A percentile compares a stretch with the other conserved stretches of the same genome.
These are phyloP conservation scores for Akanthomyces uredinophilus DNA, from an alignment of 2,329 filamentous ascomycete species.

Conservation along the genomic window DNA sequence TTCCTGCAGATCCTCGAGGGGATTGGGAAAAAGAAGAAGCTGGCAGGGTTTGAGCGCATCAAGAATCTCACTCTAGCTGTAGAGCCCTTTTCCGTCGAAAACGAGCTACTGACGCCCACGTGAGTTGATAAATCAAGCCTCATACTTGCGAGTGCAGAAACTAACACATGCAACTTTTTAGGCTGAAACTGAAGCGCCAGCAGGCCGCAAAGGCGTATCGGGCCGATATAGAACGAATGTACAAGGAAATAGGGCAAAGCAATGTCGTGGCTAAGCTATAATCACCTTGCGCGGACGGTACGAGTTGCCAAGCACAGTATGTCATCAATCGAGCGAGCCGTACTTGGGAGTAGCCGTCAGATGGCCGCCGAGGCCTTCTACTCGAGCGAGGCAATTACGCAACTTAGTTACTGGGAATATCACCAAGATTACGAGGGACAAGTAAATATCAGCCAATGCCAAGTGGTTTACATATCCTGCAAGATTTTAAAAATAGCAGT, in stretches of 20 bases:
- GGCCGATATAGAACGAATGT: constrained; percentile 51
- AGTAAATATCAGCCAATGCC: too few species aligned
- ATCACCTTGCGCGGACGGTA: neutral
- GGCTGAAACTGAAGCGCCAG: constrained; percentile 56
- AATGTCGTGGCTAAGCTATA: constrained; percentile 42
- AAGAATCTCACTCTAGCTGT: constrained; percentile 68
- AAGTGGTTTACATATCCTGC: too few species aligned
- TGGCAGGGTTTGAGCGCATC: constrained; percentile 87
- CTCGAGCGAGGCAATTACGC: too few species aligned
- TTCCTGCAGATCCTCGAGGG: constrained; percentile 74
- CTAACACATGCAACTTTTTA: constrained; percentile 26
- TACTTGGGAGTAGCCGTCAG: too few species aligned
- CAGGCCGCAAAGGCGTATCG: constrained; percentile 50
- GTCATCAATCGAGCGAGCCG: too few species aligned
- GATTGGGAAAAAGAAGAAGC: constrained; percentile 77
- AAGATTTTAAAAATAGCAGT: too few species aligned
- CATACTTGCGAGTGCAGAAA: neutral
- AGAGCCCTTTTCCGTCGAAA: constrained; percentile 90
- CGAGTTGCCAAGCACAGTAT: too few species aligned
- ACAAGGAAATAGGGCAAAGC: constrained; percentile 44
- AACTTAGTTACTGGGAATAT: too few species aligned
- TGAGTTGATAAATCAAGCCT: constrained; percentile 45
- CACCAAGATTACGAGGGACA: too few species aligned
- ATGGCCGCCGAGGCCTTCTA: too few species aligned
- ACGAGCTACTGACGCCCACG: constrained; percentile 84